Percentiles rank a stretch among this genome's conserved stretches.
These are phyloP conservation scores for Delphinella strobiligena DNA, from an alignment of 2,329 filamentous ascomycete genomes.

Conservation along the genomic window DNA sequence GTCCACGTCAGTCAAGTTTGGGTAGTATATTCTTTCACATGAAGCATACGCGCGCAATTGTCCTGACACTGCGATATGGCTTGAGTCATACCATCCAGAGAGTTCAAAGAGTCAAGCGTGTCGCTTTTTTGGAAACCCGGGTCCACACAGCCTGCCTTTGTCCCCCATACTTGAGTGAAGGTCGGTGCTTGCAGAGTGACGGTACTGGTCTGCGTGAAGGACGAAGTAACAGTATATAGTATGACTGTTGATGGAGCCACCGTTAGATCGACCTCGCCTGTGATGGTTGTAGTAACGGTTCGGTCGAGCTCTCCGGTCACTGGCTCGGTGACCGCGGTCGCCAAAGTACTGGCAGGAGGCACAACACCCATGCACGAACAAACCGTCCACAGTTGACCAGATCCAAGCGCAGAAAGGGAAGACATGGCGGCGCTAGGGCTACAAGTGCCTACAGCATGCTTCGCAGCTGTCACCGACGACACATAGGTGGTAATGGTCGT, in stretches of 20 bases:
- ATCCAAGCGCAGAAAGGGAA: slow-evolving; percentile 7
- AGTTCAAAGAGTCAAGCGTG: slow-evolving; percentile 6
- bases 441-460: background rate
- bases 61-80: background rate
- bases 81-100: slow-evolving; percentile 2
- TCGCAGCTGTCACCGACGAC: background rate
- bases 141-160: slow-evolving; percentile 12
- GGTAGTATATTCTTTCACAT: background rate
- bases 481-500: background rate
- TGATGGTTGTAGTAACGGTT: slow-evolving; percentile 9
- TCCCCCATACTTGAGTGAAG: slow-evolving; percentile 15
- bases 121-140: slow-evolving; percentile 1
- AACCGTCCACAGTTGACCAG: slow-evolving; percentile 1
- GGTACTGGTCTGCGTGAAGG: slow-evolving; percentile 12
- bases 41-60: background rate
- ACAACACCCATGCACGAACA: slow-evolving; percentile 5
- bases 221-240: slow-evolving; percentile 11
- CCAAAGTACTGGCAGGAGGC: background rate
- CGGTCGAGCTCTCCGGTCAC: slow-evolving; percentile 4
- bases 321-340: background rate
- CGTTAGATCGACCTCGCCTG: slow-evolving; percentile 7
- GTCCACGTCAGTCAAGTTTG: background rate
- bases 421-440: background rate
- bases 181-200: slow-evolving; percentile 14
- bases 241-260: slow-evolving; percentile 2